phyloP scores from a whole-genome alignment of 2,329 filamentous ascomycete species.

The Colletotrichum sp. region DNA sequence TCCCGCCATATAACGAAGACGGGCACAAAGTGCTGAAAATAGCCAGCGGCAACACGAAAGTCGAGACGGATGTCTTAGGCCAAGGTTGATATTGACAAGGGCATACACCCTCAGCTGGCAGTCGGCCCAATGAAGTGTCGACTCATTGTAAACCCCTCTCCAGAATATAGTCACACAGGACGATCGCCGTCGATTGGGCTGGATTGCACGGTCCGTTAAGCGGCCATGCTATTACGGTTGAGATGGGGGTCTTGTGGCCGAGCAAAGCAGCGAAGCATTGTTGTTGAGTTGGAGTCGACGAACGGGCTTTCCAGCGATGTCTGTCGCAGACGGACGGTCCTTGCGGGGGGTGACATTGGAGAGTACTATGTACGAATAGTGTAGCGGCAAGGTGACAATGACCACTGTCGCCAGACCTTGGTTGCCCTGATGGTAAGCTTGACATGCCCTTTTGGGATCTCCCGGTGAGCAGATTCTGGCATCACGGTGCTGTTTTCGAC shows the following conservation, averaged over 20 bases:
- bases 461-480: neutral
- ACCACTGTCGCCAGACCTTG: neutral
- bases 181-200: neutral
- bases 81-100: neutral
- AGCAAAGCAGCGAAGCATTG: neutral
- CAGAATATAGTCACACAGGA: neutral
- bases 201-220: neutral
- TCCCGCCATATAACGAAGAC: neutral
- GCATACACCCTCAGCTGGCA: neutral
- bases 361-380: neutral
- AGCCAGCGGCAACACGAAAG: neutral
- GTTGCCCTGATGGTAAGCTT: neutral
- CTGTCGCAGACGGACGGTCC: conserved; percentile 5
- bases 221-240: neutral
- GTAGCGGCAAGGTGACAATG: neutral
- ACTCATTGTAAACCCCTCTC: neutral
- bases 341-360: neutral
- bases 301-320: neutral
- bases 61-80: neutral
- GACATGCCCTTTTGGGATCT: neutral
- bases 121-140: neutral
- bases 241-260: neutral
- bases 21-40: neutral
- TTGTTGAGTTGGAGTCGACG: neutral
- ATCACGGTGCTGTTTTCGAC: neutral